Conservation (phyloP, 257 asterid genomes). For the Plantago major region DNA sequence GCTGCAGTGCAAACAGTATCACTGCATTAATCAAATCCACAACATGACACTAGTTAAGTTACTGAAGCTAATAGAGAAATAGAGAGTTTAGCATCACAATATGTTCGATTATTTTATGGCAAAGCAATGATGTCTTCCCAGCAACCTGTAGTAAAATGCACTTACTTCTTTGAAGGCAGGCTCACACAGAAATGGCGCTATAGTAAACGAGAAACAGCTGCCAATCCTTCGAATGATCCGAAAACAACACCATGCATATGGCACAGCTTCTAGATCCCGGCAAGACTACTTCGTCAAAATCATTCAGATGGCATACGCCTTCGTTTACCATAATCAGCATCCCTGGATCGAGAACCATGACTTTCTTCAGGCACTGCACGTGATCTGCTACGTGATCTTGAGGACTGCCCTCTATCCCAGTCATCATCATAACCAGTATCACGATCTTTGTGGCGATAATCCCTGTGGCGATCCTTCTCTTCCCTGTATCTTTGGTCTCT, state of each 20-base stretch:
- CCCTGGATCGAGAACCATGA: slow-evolving; percentile 43
- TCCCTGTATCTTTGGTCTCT: slow-evolving; percentile 42
- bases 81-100: slow-evolving; percentile 32
- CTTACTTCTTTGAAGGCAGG: slow-evolving; percentile 57
- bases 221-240: slow-evolving; percentile 25
- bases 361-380: slow-evolving; percentile 37
- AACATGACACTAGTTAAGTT: slow-evolving; percentile 26
- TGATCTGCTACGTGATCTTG: slow-evolving; percentile 46
- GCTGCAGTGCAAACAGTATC: slow-evolving; percentile 24
- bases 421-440: slow-evolving; percentile 20
- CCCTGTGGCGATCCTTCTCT: slow-evolving; percentile 22
- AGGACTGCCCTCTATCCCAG: slow-evolving; percentile 42
- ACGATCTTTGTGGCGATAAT: slow-evolving; percentile 18
- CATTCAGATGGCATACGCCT: slow-evolving; percentile 41
- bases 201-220: slow-evolving; percentile 29
- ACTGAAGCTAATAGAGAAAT: slow-evolving; percentile 29
- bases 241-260: slow-evolving; percentile 5
- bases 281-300: slow-evolving; percentile 9
- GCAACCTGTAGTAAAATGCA: slow-evolving; percentile 33
- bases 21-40: slow-evolving; percentile 35
- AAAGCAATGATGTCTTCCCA: slow-evolving; percentile 35
- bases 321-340: slow-evolving; percentile 46
- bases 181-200: slow-evolving; percentile 29
- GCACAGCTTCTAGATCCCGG: too few species aligned
- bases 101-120: slow-evolving; percentile 30